Evolutionary conservation across 176 grass and related monocot species (phyloP), one percentile per base, ranked within the genome.

Genomic region (Aegilops speltoides): DNA sequence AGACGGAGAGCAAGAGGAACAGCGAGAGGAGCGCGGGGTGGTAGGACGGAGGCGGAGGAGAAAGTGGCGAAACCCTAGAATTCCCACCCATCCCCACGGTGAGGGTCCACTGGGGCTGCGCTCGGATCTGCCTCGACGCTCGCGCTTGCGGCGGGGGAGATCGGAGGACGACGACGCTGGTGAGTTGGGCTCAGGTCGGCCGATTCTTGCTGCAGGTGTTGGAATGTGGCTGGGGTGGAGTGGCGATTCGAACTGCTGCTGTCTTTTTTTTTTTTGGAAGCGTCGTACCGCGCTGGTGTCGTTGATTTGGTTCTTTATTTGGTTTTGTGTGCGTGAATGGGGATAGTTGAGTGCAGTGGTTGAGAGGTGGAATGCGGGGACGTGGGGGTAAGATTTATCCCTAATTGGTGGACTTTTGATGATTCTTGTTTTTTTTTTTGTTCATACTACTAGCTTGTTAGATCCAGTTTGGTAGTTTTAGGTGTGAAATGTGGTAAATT

Each of bases 51-150:
- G 78, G 20, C n/a, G 36, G 15, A 32, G 83, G 22, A 20, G 29
- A 60, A 82, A 66, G 68, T 41, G 79, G 12, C 16, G 25, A 46
- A 85, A 79, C 48, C 72, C 70, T 78, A 85, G 22, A 45, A 68
- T 85, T 41, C 36, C 20, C 59, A 23, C 5, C 34, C 59, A 70
- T 60, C 71, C 16, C 38, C 43, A 26, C 26, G 40, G 50, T 56
- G 77, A 57, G 60, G 78, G 22, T 36, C 15, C 19, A 40, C 68
- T 37, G 41, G 40, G 61, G 32, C 19, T 54, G 38, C 29, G 48
- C 77, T 65, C 76, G 80, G 86, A 85, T 89, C 82, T 84, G 78
- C 87, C 71, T 72, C 37, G 63, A 82, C 78, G 87, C 75, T 83
- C 64, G 90, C 83, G 80, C 90, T 50, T n/a, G 78, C 84, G 70